These are phyloP conservation scores for Leptographium lundbergii DNA, from an alignment of 2,329 filamentous ascomycete species.

Conservation along the genomic window DNA sequence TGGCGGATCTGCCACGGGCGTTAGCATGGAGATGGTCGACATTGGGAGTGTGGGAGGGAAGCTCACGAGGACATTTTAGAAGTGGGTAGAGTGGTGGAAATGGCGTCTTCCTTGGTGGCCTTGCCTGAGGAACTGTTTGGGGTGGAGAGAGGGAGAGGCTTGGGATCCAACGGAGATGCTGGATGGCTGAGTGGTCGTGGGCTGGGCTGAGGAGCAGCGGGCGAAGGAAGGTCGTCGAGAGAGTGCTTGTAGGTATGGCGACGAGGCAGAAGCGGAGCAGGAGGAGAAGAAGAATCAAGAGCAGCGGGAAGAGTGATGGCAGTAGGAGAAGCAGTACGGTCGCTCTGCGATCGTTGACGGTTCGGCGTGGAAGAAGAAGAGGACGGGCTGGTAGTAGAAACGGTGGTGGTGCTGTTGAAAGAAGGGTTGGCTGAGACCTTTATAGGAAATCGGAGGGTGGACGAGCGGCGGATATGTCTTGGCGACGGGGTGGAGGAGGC, in stretches of 20 bases:
- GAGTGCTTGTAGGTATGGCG: conserved; percentile 8
- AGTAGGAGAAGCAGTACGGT: conserved; percentile 4
- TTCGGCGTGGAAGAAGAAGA: not conserved
- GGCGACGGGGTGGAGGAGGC: not conserved
- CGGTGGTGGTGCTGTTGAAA: not conserved
- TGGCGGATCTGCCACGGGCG: conserved; percentile 5
- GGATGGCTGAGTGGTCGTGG: not conserved
- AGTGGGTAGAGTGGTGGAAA: not conserved
- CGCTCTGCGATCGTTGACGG: conserved; percentile 11
- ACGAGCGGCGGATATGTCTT: conserved; percentile 9
- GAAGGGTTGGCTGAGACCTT: conserved; percentile 9
- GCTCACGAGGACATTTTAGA: conserved; percentile 12
- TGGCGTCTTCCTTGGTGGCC: not conserved
- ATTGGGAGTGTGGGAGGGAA: not conserved
- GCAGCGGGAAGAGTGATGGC: not conserved
- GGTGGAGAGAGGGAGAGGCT: not conserved
- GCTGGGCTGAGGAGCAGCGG: not conserved
- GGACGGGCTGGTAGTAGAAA: not conserved
- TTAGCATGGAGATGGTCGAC: not conserved
- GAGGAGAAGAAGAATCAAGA: not conserved
- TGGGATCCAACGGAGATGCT: conserved; percentile 1
- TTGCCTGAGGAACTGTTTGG: not conserved
- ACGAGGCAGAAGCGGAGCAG: not conserved
- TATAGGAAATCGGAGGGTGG: conserved; percentile 12
- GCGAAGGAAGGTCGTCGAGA: conserved; percentile 9